These are phyloP conservation scores for Cladosporium sp. DNA, from an alignment of 2,329 filamentous ascomycete genomes.

Conservation along the genomic window DNA sequence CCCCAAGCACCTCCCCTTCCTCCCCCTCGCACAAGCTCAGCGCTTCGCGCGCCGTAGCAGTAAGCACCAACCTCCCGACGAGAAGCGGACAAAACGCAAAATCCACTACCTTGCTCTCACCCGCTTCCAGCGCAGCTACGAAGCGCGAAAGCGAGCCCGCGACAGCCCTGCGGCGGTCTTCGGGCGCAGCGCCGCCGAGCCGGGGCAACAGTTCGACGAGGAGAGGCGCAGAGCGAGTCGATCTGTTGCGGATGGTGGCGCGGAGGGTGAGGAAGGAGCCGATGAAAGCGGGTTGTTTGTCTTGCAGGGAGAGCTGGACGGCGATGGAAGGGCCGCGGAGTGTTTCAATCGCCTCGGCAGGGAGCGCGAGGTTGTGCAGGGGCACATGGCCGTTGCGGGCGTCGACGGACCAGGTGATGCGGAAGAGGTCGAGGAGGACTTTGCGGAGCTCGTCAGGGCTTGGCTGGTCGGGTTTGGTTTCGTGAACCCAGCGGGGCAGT, in stretches of 20 bases:
- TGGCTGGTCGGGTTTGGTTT: conserved; percentile 11
- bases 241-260: conserved; percentile 12
- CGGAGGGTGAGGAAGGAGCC: conserved; percentile 16
- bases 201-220: conserved; percentile 10
- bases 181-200: background rate
- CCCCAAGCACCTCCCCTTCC: background rate
- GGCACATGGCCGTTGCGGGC: conserved; percentile 19
- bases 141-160: conserved; percentile 18
- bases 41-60: background rate
- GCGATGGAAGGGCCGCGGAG: conserved; percentile 14
- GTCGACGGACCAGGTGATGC: conserved; percentile 18
- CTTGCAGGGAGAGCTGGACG: conserved; percentile 6
- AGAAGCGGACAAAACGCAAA: conserved; percentile 21
- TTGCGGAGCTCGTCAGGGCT: conserved; percentile 13
- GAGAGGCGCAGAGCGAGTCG: conserved; percentile 12
- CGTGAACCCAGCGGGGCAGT: conserved; percentile 5
- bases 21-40: background rate
- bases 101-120: conserved; percentile 14
- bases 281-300: background rate
- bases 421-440: conserved; percentile 16
- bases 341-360: conserved; percentile 14
- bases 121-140: conserved; percentile 13
- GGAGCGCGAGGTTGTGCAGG: conserved; percentile 15
- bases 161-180: conserved; percentile 16
- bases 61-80: conserved; percentile 16